Conservation (phyloP, 139 green algal species). For the Closterium sp. region DNA sequence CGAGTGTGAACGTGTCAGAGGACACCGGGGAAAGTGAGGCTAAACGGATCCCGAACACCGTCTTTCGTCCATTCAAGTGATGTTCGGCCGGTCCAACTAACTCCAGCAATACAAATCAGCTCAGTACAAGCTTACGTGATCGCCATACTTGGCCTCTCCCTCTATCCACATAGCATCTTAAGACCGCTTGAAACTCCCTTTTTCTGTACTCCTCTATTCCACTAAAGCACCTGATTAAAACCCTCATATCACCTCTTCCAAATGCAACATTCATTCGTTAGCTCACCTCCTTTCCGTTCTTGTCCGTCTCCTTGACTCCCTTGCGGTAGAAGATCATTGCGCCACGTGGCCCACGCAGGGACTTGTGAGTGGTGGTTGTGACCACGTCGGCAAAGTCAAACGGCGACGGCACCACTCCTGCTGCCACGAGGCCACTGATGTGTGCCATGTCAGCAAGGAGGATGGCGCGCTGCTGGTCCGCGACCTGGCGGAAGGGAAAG, state of each 20-base stretch:
- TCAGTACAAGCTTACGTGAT: too few relatives aligned
- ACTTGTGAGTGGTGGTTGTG: conserved; percentile 99
- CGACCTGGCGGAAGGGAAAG: conserved; percentile 12
- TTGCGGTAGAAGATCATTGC: conserved; percentile 99
- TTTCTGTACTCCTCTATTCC: too few relatives aligned
- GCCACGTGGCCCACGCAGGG: conserved; percentile 77
- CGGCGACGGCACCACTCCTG: conserved; percentile 79
- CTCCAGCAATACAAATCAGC: too few relatives aligned
- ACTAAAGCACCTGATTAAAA: too few relatives aligned
- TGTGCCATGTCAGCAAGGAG: conserved; percentile 97
- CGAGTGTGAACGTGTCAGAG: background rate
- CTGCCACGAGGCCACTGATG: conserved; percentile 86
- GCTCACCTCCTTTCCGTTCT: conserved; percentile 73
- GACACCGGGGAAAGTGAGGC: background rate
- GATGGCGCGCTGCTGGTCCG: conserved; percentile 60
- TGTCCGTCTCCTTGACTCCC: conserved; percentile 72
- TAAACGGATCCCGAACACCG: too few relatives aligned
- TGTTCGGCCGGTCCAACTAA: too few relatives aligned
- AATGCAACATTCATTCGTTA: background rate
- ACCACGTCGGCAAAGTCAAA: conserved; percentile 95
- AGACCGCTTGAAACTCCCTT: too few relatives aligned
- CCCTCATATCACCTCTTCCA: background rate
- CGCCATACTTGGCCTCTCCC: too few relatives aligned
- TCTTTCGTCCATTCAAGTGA: too few relatives aligned
- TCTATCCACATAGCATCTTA: too few relatives aligned